phyloP scores from a whole-genome alignment of 495 filamentous ascomycete genomes.

The Penicillium waksmanii region DNA sequence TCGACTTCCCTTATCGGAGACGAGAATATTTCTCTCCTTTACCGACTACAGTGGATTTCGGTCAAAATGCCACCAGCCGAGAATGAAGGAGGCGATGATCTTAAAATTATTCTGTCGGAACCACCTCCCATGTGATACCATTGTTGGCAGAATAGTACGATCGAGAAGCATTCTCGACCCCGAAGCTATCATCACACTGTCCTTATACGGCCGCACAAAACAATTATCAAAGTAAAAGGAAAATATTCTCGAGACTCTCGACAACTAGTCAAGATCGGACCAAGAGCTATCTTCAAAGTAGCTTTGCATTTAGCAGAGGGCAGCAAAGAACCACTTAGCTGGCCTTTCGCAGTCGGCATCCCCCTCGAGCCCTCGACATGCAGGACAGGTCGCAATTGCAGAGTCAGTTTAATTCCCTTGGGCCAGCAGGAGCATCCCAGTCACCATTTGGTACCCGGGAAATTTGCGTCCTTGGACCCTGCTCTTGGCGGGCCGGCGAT shows the following conservation, averaged over 20 bases:
- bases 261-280: not conserved
- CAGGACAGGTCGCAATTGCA: not conserved
- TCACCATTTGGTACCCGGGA: conserved; percentile 19
- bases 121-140: too few species aligned
- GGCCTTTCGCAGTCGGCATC: conserved; percentile 23
- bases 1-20: too few species aligned
- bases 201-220: not conserved
- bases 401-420: conserved; percentile 31
- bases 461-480: conserved; percentile 13
- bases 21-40: too few species aligned
- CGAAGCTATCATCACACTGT: too few species aligned
- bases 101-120: too few species aligned
- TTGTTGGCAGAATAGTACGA: too few species aligned
- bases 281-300: conserved; percentile 12
- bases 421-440: conserved; percentile 12
- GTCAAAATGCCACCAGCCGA: too few species aligned
- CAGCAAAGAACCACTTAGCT: conserved; percentile 6
- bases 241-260: not conserved
- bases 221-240: not conserved
- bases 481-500: conserved; percentile 8
- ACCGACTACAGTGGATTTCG: too few species aligned
- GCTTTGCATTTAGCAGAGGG: not conserved
- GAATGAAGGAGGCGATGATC: too few species aligned
- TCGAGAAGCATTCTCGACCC: too few species aligned
- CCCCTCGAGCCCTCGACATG: conserved; percentile 13